Conservation (phyloP, 345 rosid species). For the Aurinia saxatilis region DNA sequence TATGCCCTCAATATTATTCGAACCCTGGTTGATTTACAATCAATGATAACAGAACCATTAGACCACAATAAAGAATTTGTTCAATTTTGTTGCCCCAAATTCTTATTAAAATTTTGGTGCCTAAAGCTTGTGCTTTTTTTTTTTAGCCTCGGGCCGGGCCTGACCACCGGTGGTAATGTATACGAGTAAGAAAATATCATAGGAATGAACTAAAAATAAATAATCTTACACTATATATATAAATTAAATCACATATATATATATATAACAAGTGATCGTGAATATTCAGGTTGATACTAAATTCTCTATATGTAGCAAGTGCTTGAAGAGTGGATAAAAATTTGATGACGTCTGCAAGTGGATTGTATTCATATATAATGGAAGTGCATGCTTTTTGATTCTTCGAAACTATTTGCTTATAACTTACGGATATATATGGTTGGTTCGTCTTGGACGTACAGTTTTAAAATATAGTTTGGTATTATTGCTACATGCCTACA, state of each 20-base stretch:
- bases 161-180: no score
- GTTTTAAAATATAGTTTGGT: slow-evolving; percentile 7
- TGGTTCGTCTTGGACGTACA: slow-evolving; percentile 8
- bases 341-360: slow-evolving; percentile 25
- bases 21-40: no score
- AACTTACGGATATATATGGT: slow-evolving; percentile 8
- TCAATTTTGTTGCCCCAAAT: no score
- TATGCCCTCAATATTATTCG: no score
- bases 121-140: no score
- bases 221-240: background rate
- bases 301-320: background rate
- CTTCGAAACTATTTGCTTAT: slow-evolving; percentile 8
- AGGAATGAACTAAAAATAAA: background rate
- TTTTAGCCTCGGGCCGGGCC: no score
- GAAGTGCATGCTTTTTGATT: slow-evolving; percentile 13
- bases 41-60: no score
- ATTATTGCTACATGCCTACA: background rate
- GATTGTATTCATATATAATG: slow-evolving; percentile 8
- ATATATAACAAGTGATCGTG: background rate
- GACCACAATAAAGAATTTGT: no score
- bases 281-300: slow-evolving; percentile 27
- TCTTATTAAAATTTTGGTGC: no score
- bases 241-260: background rate
- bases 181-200: no score
- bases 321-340: slow-evolving; percentile 20